Evolutionary conservation across 192 early-diverging fungal species (phyloP).

Genomic region (Rhizoclosmatium globosum): DNA sequence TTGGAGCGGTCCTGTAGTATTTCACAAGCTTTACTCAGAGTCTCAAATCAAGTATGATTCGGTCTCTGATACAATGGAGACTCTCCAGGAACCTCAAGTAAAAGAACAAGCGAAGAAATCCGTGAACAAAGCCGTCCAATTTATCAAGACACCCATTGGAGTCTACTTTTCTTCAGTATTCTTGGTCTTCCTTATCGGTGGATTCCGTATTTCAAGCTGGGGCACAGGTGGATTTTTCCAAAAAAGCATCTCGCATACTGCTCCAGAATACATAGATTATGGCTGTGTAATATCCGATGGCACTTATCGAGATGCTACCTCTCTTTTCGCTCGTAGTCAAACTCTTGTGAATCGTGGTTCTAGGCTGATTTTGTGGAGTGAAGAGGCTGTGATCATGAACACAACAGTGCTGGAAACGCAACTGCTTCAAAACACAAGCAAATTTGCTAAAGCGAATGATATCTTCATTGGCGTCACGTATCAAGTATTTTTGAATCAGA

Average conservation of each 20-base stretch:
- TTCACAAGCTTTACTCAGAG: neutral
- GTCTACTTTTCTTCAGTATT: neutral
- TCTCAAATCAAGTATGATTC: neutral
- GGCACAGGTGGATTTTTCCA: conserved; percentile 3
- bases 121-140: neutral
- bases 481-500: neutral
- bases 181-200: neutral
- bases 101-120: neutral
- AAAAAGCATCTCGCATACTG: neutral
- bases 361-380: neutral
- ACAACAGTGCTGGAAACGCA: neutral
- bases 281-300: neutral
- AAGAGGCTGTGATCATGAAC: neutral
- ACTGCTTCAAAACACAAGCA: neutral
- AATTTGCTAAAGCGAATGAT: neutral
- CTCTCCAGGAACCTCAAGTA: neutral
- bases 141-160: neutral
- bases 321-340: neutral
- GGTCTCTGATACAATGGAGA: neutral
- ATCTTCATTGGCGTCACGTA: neutral
- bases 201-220: conserved; percentile 1
- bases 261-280: neutral
- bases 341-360: neutral
- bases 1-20: neutral
- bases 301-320: neutral